Evolutionary conservation across 148 eudicot genomes (phyloP).

Genomic region (Mesembryanthemum crystallinum): DNA sequence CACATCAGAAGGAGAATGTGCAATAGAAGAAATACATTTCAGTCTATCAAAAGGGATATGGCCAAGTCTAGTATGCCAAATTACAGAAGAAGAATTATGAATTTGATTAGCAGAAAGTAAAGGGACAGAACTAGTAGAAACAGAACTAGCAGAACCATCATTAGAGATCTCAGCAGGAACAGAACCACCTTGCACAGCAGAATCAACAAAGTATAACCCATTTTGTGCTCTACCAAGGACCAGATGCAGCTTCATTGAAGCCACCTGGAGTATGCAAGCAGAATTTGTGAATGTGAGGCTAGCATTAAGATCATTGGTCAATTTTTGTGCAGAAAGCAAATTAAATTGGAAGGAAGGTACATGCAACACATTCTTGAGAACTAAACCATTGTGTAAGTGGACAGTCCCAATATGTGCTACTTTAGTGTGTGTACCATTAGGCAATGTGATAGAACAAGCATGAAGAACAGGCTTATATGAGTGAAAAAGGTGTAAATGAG

Average conservation of each 20-base stretch:
- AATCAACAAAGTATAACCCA: not conserved
- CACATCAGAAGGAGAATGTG: not conserved
- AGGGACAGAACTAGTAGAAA: too few species aligned
- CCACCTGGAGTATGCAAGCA: not conserved
- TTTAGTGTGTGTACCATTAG: not conserved
- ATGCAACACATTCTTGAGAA: not conserved
- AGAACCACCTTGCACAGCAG: not conserved
- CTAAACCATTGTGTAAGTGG: not conserved
- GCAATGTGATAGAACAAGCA: not conserved
- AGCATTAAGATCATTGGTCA: not conserved
- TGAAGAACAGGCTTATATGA: not conserved
- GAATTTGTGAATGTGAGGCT: not conserved
- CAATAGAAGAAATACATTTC: not conserved
- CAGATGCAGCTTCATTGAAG: not conserved
- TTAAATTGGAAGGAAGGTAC: not conserved
- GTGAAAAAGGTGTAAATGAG: not conserved
- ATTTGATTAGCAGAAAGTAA: not conserved
- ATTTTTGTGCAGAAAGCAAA: not conserved
- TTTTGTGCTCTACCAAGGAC: not conserved
- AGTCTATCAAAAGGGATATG: not conserved
- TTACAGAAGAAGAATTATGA: not conserved
- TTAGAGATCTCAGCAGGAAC: not conserved
- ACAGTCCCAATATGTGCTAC: not conserved
- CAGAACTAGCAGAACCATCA: not conserved
- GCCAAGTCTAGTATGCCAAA: not conserved